Conservation (phyloP, 2,329 filamentous ascomycete genomes). For the Diaporthe velutina region DNA sequence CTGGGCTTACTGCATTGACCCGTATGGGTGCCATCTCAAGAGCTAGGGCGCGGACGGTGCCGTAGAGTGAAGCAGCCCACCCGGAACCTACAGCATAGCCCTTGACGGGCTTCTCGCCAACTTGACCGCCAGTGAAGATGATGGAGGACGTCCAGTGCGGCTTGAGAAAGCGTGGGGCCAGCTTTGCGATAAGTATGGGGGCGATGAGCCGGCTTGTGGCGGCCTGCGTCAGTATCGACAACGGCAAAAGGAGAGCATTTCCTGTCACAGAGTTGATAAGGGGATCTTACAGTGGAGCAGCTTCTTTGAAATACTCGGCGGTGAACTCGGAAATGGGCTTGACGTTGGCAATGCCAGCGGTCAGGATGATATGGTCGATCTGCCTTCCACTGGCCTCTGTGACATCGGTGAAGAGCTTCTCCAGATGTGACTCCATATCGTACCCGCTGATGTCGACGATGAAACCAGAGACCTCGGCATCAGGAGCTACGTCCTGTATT, state of each 20-base stretch:
- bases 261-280: not conserved
- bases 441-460: conserved; percentile 58
- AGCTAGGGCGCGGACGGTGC: conserved; percentile 62
- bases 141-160: conserved; percentile 55
- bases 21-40: conserved; percentile 65
- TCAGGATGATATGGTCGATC: conserved; percentile 65
- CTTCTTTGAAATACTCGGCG: conserved; percentile 53
- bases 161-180: conserved; percentile 54
- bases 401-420: conserved; percentile 51
- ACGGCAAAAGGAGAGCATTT: not conserved
- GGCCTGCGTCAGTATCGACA: not conserved
- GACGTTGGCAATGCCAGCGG: conserved; percentile 59
- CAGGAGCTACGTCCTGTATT: conserved; percentile 37
- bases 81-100: conserved; percentile 55
- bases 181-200: conserved; percentile 61
- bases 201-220: conserved; percentile 55
- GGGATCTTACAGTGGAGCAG: conserved; percentile 53
- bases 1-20: conserved; percentile 65
- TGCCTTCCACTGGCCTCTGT: conserved; percentile 45
- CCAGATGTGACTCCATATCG: conserved; percentile 59
- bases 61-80: conserved; percentile 56
- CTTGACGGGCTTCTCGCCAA: conserved; percentile 59
- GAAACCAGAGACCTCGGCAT: conserved; percentile 53
- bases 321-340: conserved; percentile 53
- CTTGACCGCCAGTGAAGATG: conserved; percentile 61